Evolutionary conservation across 768 basidiomycete species (phyloP).

Genomic region (Tulasnella sp.): DNA sequence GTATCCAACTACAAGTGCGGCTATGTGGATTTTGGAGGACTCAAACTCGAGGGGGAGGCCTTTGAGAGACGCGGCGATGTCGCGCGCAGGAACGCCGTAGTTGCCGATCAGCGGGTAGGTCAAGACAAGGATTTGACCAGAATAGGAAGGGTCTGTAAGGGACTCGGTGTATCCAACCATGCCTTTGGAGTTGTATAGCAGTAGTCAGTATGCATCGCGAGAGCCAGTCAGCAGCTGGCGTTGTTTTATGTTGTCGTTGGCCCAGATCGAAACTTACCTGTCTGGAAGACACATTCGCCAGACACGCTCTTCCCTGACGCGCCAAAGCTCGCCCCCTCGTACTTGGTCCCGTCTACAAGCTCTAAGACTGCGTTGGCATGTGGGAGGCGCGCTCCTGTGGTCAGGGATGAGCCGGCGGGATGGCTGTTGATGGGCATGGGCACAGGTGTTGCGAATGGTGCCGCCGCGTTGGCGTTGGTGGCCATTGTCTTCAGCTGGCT

Average conservation of each 20-base stretch:
- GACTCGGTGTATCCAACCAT: conserved; percentile 99
- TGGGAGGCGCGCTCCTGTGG: not conserved
- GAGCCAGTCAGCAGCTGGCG: conserved; percentile 15
- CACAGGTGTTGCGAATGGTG: not conserved
- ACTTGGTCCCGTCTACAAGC: conserved; percentile 79
- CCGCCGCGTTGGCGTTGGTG: not conserved
- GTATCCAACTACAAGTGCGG: conserved; percentile 83
- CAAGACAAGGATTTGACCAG: conserved; percentile 93
- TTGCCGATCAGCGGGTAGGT: conserved; percentile 97
- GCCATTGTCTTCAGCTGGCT: not conserved
- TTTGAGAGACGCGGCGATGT: conserved; percentile 32
- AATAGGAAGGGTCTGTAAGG: conserved; percentile 95
- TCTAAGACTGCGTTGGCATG: conserved; percentile 58
- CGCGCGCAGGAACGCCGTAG: conserved; percentile 85
- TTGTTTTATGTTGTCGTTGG: not conserved
- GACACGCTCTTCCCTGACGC: conserved; percentile 81
- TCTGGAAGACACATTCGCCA: conserved; percentile 99
- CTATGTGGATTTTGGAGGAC: conserved; percentile 86
- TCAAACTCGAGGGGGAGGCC: conserved; percentile 72
- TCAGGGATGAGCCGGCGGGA: not conserved
- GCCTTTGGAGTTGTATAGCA: conserved; percentile 43
- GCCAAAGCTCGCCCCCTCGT: conserved; percentile 86
- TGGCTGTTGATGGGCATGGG: not conserved
- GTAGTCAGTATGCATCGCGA: conserved; percentile 7
- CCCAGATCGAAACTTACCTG: conserved; percentile 50